phyloP scores from a whole-genome alignment of 176 grass and related monocot genomes.

The Tillandsia fasciculata region DNA sequence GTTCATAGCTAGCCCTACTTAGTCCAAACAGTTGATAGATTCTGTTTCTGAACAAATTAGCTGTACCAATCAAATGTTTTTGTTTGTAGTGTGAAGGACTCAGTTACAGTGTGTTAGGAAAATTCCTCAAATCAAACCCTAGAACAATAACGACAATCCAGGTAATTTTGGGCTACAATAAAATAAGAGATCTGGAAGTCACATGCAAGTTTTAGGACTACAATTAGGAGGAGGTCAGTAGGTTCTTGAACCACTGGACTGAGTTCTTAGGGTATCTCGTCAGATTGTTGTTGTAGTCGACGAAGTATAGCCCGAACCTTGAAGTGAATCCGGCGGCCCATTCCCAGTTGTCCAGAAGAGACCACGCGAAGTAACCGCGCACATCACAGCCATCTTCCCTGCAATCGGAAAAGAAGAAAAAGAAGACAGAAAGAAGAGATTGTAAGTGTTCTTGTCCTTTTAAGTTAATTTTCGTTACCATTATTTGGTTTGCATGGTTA shows the following conservation, averaged over 20 bases:
- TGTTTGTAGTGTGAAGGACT: no score
- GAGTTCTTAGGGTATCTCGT: slow-evolving; percentile 93
- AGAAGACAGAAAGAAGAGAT: neutral
- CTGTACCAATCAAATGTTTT: no score
- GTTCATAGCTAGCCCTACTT: no score
- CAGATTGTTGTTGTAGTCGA: slow-evolving; percentile 75
- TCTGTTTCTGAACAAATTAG: no score
- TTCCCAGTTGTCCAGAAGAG: slow-evolving; percentile 96
- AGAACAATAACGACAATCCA: neutral
- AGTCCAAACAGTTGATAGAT: no score
- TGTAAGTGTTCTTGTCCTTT: no score
- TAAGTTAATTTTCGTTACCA: no score
- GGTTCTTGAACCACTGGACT: slow-evolving; percentile 87
- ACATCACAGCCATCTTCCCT: slow-evolving; percentile 94
- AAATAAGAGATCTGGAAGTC: neutral
- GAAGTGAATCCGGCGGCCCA: slow-evolving; percentile 80
- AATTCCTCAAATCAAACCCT: neutral
- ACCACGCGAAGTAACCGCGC: slow-evolving; percentile 89
- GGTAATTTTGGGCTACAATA: neutral
- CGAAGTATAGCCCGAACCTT: slow-evolving; percentile 79
- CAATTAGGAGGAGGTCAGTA: slow-evolving; percentile 37
- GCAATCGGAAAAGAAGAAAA: slow-evolving; percentile 3
- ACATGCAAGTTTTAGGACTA: neutral
- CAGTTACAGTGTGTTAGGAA: no score
- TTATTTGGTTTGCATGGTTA: no score